Percentiles rank a stretch among this genome's conserved stretches.
phyloP scores from a whole-genome alignment of 2,329 filamentous ascomycete genomes.

The Curvularia eragrostidis region DNA sequence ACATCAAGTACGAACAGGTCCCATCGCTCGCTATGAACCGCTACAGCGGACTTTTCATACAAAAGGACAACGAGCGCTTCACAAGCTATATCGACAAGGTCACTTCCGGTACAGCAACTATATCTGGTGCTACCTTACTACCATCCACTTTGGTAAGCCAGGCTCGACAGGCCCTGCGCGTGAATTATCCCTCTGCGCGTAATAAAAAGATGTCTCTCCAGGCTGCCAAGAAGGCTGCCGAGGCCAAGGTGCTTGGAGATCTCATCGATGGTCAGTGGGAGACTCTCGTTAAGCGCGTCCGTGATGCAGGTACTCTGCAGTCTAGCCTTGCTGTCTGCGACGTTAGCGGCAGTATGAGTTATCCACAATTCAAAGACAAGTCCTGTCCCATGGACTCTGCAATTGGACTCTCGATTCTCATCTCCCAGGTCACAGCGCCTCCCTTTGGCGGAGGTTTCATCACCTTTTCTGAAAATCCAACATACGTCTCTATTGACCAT shows the following conservation, averaged over 20 bases:
- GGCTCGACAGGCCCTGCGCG: slow-evolving; percentile 6
- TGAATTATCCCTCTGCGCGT: neutral
- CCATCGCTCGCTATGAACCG: slow-evolving; percentile 65
- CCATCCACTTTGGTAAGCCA: slow-evolving; percentile 58
- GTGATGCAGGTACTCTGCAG: slow-evolving; percentile 61
- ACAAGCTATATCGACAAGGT: slow-evolving; percentile 59
- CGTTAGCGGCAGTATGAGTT: slow-evolving; percentile 62
- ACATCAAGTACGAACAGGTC: slow-evolving; percentile 65
- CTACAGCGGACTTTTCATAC: slow-evolving; percentile 58
- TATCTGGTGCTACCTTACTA: slow-evolving; percentile 64
- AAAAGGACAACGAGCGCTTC: slow-evolving; percentile 61
- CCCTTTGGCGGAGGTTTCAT: slow-evolving; percentile 65
- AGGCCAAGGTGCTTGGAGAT: slow-evolving; percentile 42
- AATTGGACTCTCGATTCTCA: slow-evolving; percentile 63
- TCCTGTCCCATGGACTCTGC: slow-evolving; percentile 61
- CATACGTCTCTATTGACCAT: slow-evolving; percentile 49
- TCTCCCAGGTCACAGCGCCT: slow-evolving; percentile 60
- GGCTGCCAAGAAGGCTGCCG: slow-evolving; percentile 13
- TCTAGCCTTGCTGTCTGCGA: slow-evolving; percentile 65
- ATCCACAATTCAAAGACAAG: slow-evolving; percentile 52
- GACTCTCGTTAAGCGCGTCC: slow-evolving; percentile 63
- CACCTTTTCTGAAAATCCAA: slow-evolving; percentile 57
- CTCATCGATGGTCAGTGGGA: slow-evolving; percentile 63
- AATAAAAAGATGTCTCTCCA: slow-evolving; percentile 2
- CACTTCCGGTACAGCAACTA: slow-evolving; percentile 56